These are phyloP conservation scores for Colletotrichum sidae DNA, from an alignment of 2,329 filamentous ascomycete genomes.

Conservation along the genomic window DNA sequence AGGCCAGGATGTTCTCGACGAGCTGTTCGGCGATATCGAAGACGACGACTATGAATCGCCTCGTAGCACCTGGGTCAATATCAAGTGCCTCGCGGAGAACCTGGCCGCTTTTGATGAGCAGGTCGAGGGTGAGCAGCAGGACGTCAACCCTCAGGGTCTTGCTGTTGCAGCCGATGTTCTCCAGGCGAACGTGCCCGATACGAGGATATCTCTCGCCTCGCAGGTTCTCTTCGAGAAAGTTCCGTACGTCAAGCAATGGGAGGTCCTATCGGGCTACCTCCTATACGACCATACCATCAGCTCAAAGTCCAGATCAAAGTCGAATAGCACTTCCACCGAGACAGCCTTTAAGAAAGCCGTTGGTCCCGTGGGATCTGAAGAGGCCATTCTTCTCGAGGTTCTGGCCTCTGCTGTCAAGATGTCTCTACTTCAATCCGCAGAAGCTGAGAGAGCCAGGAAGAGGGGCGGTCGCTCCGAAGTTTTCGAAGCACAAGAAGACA, in stretches of 20 bases:
- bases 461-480: constrained; percentile 72
- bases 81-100: constrained; percentile 90
- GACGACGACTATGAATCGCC: constrained; percentile 82
- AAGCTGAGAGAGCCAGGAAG: constrained; percentile 71
- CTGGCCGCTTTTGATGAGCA: constrained; percentile 84
- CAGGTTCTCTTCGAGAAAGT: constrained; percentile 88
- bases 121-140: constrained; percentile 66
- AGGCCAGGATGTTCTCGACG: constrained; percentile 80
- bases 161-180: constrained; percentile 67
- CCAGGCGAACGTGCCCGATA: constrained; percentile 76
- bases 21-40: constrained; percentile 77
- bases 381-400: constrained; percentile 87
- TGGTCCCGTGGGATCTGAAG: constrained; percentile 80
- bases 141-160: constrained; percentile 56
- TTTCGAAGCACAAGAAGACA: constrained; percentile 79
- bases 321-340: constrained; percentile 69
- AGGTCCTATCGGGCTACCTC: constrained; percentile 87
- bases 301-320: constrained; percentile 61
- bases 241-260: constrained; percentile 86
- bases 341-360: constrained; percentile 76
- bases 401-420: constrained; percentile 85
- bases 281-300: constrained; percentile 88
- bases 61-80: constrained; percentile 86
- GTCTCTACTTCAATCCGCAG: constrained; percentile 73
- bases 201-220: constrained; percentile 85